These are phyloP conservation scores for Penicillium sp. DNA, from an alignment of 2,329 filamentous ascomycete species.

Conservation along the genomic window DNA sequence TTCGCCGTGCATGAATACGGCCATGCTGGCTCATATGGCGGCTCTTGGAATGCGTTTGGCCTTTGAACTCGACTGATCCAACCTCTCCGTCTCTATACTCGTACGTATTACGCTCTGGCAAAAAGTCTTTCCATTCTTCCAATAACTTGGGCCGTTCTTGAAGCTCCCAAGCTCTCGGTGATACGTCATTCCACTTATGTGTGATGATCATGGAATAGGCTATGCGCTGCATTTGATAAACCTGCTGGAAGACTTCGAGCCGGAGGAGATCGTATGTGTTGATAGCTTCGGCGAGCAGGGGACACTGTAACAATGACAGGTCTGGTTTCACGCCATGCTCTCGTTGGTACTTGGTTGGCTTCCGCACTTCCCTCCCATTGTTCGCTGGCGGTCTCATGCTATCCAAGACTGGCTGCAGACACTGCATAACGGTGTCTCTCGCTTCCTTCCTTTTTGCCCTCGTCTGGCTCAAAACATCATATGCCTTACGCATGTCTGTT, in stretches of 20 bases:
- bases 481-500: conserved; percentile 29
- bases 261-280: conserved; percentile 34
- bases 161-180: conserved; percentile 29
- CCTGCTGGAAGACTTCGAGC: conserved; percentile 30
- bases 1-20: conserved; percentile 10
- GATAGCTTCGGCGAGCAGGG: conserved; percentile 30
- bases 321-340: neutral
- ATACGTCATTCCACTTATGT: conserved; percentile 12
- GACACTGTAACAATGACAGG: conserved; percentile 20
- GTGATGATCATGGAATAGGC: conserved; percentile 3
- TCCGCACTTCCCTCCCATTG: neutral
- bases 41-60: conserved; percentile 20
- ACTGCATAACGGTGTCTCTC: conserved; percentile 23
- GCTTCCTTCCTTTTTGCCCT: conserved; percentile 27
- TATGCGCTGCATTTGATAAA: conserved; percentile 20
- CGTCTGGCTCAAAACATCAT: conserved; percentile 29
- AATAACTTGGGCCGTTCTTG: conserved; percentile 44
- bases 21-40: conserved; percentile 3
- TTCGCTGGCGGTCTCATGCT: neutral
- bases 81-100: conserved; percentile 37
- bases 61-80: conserved; percentile 42
- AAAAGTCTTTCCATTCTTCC: conserved; percentile 49
- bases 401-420: conserved; percentile 16
- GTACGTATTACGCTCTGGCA: conserved; percentile 32
- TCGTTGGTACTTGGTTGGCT: neutral